Evolutionary conservation across 805 yeast species (phyloP).

Genomic region (Sungouiella blattae): DNA sequence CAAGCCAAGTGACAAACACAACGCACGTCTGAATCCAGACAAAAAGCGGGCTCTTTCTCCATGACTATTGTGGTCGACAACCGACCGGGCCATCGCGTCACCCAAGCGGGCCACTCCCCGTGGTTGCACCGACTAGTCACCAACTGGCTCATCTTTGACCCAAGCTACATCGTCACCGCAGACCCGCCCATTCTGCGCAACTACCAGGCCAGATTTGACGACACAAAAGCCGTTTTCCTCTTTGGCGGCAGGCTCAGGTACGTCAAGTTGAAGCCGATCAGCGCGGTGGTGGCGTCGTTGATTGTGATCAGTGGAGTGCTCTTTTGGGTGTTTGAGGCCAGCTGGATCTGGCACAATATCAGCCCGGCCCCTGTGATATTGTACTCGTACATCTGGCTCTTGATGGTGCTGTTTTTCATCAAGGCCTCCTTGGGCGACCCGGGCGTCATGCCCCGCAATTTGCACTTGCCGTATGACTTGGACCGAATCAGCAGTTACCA

Average conservation of each 20-base stretch:
- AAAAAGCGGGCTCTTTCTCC: too few species aligned
- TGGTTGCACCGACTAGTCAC: conserved; percentile 9
- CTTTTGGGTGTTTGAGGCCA: conserved; percentile 44
- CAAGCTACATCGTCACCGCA: conserved; percentile 9
- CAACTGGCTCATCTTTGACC: conserved; percentile 26
- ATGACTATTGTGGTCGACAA: too few species aligned
- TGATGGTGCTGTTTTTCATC: conserved; percentile 46
- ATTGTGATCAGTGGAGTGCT: conserved; percentile 48
- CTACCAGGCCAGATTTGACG: conserved; percentile 43
- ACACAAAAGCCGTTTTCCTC: conserved; percentile 40
- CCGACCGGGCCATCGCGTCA: too few species aligned
- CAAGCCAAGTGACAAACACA: too few species aligned
- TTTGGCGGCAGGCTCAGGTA: conserved; percentile 64
- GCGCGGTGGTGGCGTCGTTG: conserved; percentile 29
- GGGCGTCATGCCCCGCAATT: conserved; percentile 64
- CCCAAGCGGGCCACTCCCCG: neutral
- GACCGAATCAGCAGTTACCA: conserved; percentile 2
- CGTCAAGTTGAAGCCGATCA: conserved; percentile 38
- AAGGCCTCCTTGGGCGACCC: conserved; percentile 63
- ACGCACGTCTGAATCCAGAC: too few species aligned
- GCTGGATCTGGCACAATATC: conserved; percentile 55
- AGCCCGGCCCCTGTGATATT: conserved; percentile 55
- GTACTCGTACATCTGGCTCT: conserved; percentile 56
- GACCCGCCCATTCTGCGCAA: conserved; percentile 21
- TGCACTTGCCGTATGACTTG: conserved; percentile 44